phyloP scores from a whole-genome alignment of 768 basidiomycete genomes.

The button mushroom (Agaricus bisporus) region DNA sequence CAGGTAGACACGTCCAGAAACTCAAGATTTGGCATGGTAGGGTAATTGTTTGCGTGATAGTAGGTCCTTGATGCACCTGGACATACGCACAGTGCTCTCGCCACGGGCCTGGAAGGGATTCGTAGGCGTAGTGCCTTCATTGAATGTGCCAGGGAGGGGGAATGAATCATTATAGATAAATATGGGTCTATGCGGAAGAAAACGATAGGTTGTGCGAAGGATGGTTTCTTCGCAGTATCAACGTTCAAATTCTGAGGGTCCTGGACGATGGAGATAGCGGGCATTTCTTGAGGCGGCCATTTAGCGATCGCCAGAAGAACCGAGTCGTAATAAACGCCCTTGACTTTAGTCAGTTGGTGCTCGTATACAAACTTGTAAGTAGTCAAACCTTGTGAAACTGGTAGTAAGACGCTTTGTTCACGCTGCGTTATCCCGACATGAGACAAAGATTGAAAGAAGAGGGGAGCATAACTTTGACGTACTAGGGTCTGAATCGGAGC shows the following conservation, averaged over 20 bases:
- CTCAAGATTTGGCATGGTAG: conserved; percentile 38
- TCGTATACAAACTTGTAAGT: neutral
- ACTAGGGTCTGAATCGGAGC: conserved; percentile 83
- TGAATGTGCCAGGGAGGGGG: conserved; percentile 40
- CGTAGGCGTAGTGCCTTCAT: conserved; percentile 60
- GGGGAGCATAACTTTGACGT: conserved; percentile 21
- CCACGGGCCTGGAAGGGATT: conserved; percentile 61
- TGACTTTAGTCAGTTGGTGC: neutral
- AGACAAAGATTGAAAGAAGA: neutral
- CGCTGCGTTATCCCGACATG: conserved; percentile 29
- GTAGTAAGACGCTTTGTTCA: conserved; percentile 70
- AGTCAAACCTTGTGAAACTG: conserved; percentile 66
- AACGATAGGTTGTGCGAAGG: conserved; percentile 83
- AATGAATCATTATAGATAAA: conserved; percentile 36
- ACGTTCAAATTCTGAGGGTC: conserved; percentile 46
- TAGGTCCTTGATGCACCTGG: conserved; percentile 3
- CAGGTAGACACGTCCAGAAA: conserved; percentile 78
- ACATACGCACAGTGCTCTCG: conserved; percentile 30
- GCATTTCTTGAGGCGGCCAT: conserved; percentile 48
- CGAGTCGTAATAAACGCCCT: conserved; percentile 85
- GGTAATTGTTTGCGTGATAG: conserved; percentile 10
- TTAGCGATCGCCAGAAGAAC: conserved; percentile 52
- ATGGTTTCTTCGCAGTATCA: conserved; percentile 16
- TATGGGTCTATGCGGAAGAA: conserved; percentile 67
- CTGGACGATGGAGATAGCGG: conserved; percentile 57